phyloP scores from a whole-genome alignment of 495 filamentous ascomycete genomes.

The Elaphomyces granulatus region DNA sequence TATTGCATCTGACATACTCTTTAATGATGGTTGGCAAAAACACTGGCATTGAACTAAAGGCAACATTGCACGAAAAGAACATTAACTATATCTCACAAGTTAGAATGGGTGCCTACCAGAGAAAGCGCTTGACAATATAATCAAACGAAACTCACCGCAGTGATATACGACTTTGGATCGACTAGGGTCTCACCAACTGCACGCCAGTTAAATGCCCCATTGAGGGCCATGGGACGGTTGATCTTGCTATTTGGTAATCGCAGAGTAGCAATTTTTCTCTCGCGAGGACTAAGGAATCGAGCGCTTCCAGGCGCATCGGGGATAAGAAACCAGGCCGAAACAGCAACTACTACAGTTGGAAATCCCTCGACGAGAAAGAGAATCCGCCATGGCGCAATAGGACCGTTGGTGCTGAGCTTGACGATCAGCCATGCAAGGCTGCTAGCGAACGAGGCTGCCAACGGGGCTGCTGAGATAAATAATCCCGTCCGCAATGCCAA shows the following conservation, averaged over 20 bases:
- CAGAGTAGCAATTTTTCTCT: conserved; percentile 33
- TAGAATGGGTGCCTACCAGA: neutral
- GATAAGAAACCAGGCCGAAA: conserved; percentile 37
- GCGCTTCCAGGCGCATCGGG: conserved; percentile 40
- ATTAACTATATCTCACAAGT: conserved; percentile 25
- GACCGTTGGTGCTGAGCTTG: conserved; percentile 30
- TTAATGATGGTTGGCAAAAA: conserved; percentile 46
- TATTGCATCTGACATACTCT: conserved; percentile 37
- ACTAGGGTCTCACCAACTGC: conserved; percentile 37
- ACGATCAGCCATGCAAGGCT: conserved; percentile 45
- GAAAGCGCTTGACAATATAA: neutral
- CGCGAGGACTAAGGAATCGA: conserved; percentile 32
- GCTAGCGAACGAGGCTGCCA: conserved; percentile 57
- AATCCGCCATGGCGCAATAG: conserved; percentile 44
- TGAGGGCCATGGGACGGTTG: conserved; percentile 10
- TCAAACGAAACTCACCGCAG: conserved; percentile 34
- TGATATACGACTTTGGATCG: conserved; percentile 57
- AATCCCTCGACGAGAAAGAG: conserved; percentile 50
- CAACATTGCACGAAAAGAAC: conserved; percentile 46
- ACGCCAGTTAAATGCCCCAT: conserved; percentile 27
- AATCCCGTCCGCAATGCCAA: conserved; percentile 46
- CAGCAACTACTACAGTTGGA: conserved; percentile 42
- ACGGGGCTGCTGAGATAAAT: conserved; percentile 47
- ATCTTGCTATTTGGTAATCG: conserved; percentile 28
- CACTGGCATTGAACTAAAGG: conserved; percentile 44